Conservation (phyloP, 257 asterid species). For the Forsythia suspensa region DNA sequence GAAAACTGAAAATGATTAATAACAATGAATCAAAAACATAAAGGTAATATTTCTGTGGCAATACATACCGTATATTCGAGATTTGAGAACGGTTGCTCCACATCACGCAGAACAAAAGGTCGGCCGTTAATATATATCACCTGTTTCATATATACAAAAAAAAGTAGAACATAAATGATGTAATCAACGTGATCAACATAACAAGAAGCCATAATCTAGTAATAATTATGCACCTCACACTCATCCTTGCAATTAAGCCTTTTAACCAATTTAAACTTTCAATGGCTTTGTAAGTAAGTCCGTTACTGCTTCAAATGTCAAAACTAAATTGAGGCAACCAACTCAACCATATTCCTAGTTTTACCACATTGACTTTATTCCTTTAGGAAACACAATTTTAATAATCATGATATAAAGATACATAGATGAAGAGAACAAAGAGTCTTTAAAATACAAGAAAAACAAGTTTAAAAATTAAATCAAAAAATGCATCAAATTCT, state of each 20-base stretch:
- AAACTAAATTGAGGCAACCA: not conserved
- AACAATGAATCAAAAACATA: not conserved
- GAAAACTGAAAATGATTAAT: not conserved
- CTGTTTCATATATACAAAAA: constrained; percentile 43
- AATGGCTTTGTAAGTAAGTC: not conserved
- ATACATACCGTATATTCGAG: constrained; percentile 93
- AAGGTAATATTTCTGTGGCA: constrained; percentile 24
- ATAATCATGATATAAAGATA: not conserved
- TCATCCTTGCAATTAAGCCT: not conserved
- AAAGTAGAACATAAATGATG: constrained; percentile 18
- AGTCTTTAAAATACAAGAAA: not conserved
- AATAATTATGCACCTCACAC: not conserved
- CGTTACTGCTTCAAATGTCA: not conserved
- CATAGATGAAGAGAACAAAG: not conserved
- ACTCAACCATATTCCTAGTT: not conserved
- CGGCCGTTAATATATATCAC: constrained; percentile 92
- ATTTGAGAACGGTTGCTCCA: constrained; percentile 94
- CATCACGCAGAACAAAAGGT: constrained; percentile 97
- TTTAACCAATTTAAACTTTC: not conserved
- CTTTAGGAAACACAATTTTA: not conserved
- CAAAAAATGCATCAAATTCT: not conserved
- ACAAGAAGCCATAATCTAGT: constrained; percentile 12
- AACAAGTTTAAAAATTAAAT: not conserved
- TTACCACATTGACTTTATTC: not conserved
- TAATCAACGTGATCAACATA: constrained; percentile 15